Evolutionary conservation across 225 moss, liverwort and hornwort genomes (phyloP), one percentile per base, ranked within the genome.

Genomic region (Thuidium tamariscinum): DNA sequence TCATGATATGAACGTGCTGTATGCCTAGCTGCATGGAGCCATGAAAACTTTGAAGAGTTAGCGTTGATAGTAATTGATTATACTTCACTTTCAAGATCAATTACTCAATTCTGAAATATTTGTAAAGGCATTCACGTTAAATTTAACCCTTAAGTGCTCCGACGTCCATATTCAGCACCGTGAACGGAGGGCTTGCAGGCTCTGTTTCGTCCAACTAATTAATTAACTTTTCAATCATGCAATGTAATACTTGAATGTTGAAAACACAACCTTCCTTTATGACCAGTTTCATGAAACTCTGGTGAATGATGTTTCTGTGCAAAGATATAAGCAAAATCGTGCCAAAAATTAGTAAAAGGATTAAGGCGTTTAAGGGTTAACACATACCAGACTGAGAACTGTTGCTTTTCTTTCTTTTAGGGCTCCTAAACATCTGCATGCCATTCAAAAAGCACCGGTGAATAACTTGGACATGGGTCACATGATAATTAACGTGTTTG

Each of bases 381-480:
- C 16, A 66, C 83, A 64, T 87, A 92, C 90, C 89, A 82, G 80
- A 77, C 56, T 70, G 86, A 54, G 77, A 69, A 42, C 82, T 73
- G 77, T 29, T 46, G 19, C 44, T 46, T 17, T 68, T 88, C 27
- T 82, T 77, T 46, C 56, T 88, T 63, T 79, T 79, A 3, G 91
- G 91, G 81, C 83, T 93, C 83, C 94, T 89, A 46, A 92, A 93
- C 94, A 94, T 95, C 94, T 95, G 93, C 76, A 89, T 34, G 63
- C 61, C 80, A 80, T n/a, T 73, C 34, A 56, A 85, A 74, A 71
- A 74, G 44, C 60, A 25, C 42, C 11, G 2, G 15, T 80, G 25
- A 78, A 52, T 74, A 32, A 39, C 61, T 64, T 63, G 42, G 32
- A 37, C 54, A 64, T 66, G 25, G 34, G 32, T 13, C 27, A 78